A percentile compares a stretch with the other conserved stretches of the same genome.
phyloP scores from a whole-genome alignment of 2,329 filamentous ascomycete species.

The Aureobasidium sp. region DNA sequence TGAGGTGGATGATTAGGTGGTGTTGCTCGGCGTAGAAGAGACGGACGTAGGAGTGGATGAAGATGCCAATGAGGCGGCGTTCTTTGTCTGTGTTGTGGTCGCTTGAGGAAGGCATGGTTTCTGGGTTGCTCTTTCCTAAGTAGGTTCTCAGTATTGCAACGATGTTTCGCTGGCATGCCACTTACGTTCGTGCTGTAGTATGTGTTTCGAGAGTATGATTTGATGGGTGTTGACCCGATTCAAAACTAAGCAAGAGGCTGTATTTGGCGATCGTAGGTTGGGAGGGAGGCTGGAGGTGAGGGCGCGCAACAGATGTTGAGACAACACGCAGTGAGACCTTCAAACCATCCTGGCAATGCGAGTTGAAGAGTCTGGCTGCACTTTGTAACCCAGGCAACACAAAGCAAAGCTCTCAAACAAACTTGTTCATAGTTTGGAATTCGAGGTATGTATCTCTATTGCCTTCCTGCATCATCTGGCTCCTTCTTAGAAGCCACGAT shows the following conservation, averaged over 20 bases:
- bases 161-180: background rate
- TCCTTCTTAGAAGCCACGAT: conserved; percentile 9
- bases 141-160: background rate
- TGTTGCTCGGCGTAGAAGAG: background rate
- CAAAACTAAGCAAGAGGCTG: background rate
- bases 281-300: too few species aligned
- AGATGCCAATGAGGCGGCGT: background rate
- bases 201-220: background rate
- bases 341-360: background rate
- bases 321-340: background rate
- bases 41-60: background rate
- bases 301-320: background rate
- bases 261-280: background rate
- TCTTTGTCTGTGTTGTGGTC: conserved; percentile 5
- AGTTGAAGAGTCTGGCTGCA: background rate
- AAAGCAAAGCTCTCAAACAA: background rate
- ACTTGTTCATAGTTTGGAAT: background rate
- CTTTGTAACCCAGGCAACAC: background rate
- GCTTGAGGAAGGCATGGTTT: conserved; percentile 4
- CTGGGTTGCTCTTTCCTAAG: background rate
- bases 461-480: too few species aligned
- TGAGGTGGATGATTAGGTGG: background rate
- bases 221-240: background rate
- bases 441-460: background rate
- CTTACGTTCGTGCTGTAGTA: background rate